Evolutionary conservation across 768 basidiomycete species (phyloP).

Genomic region (Jaapia argillacea): DNA sequence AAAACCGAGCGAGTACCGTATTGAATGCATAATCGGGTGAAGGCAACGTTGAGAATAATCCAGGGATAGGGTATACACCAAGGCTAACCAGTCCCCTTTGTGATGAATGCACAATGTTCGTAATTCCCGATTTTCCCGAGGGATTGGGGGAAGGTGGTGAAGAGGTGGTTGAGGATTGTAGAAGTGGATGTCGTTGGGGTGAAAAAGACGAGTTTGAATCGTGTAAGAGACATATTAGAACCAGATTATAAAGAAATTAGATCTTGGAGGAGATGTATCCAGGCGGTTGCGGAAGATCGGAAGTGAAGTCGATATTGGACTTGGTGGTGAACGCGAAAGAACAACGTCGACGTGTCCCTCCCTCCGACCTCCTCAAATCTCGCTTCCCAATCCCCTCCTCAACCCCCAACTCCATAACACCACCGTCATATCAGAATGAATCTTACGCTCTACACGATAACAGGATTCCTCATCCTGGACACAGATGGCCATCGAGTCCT

Average conservation of each 20-base stretch:
- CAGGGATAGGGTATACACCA: too few species aligned
- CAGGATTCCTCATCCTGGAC: slow-evolving; percentile 87
- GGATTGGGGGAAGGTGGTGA: slow-evolving; percentile 30
- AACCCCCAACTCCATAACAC: not conserved
- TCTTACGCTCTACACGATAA: slow-evolving; percentile 79
- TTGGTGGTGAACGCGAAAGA: not conserved
- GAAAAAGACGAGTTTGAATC: slow-evolving; percentile 48
- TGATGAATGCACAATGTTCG: slow-evolving; percentile 43
- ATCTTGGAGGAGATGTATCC: too few species aligned
- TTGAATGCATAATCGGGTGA: too few species aligned
- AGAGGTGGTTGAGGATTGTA: slow-evolving; percentile 32
- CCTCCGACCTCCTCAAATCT: too few species aligned
- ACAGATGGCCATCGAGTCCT: slow-evolving; percentile 91
- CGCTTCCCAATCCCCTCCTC: slow-evolving; percentile 1
- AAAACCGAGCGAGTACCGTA: too few species aligned
- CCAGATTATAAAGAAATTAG: not conserved
- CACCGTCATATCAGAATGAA: slow-evolving; percentile 35
- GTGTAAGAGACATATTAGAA: not conserved
- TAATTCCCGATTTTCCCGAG: slow-evolving; percentile 45
- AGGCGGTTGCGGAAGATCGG: not conserved
- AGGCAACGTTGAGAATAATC: too few species aligned
- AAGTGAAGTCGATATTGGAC: not conserved
- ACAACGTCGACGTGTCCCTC: too few species aligned
- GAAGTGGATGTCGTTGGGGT: slow-evolving; percentile 31
- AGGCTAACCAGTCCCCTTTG: slow-evolving; percentile 36